Evolutionary conservation across 2,329 filamentous ascomycete genomes (phyloP).

Genomic region (Penicillium hesseltinei): DNA sequence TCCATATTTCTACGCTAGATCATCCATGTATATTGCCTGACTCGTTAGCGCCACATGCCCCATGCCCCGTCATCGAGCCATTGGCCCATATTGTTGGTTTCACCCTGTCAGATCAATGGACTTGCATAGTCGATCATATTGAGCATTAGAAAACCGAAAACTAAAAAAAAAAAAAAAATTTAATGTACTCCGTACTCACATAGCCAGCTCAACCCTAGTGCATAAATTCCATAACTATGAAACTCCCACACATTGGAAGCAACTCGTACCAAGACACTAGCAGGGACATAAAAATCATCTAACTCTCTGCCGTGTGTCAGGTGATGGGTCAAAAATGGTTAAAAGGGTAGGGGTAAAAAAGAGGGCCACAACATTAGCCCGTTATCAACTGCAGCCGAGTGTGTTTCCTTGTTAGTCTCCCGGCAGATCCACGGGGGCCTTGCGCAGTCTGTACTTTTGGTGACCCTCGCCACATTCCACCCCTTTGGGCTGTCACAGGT

Average conservation of each 20-base stretch:
- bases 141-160: background rate
- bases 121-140: no score
- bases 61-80: background rate
- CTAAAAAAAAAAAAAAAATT: background rate
- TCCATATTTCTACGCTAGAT: conserved; percentile 2
- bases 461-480: conserved; percentile 21
- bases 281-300: conserved; percentile 13
- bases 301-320: conserved; percentile 16
- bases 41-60: conserved; percentile 3
- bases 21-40: conserved; percentile 4
- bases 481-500: conserved; percentile 5
- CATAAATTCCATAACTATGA: background rate
- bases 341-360: conserved; percentile 1
- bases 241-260: background rate
- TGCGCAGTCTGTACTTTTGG: conserved; percentile 16
- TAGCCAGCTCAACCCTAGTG: background rate
- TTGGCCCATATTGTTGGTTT: conserved; percentile 1
- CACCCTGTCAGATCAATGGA: conserved; percentile 5
- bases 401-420: conserved; percentile 20
- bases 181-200: background rate
- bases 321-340: conserved; percentile 17
- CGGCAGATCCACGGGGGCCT: conserved; percentile 19
- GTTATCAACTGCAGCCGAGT: conserved; percentile 6
- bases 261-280: conserved; percentile 16
- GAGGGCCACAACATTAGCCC: background rate